Evolutionary conservation across 2,329 filamentous ascomycete genomes (phyloP).

Genomic region (Apiospora malaysiana): DNA sequence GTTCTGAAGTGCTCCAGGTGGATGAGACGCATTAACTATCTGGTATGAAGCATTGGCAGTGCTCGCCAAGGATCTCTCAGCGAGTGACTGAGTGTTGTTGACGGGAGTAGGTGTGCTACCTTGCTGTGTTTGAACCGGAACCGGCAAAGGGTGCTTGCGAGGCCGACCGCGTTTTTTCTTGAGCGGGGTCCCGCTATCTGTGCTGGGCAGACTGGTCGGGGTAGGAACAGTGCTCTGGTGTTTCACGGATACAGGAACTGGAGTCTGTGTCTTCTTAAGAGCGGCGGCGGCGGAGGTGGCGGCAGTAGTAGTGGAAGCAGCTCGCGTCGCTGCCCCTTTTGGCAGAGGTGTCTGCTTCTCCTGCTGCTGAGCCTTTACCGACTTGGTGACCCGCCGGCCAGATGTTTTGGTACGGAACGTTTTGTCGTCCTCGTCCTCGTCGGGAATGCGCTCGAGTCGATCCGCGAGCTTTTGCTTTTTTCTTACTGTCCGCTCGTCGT

Average conservation of each 20-base stretch:
- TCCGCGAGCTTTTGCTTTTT: not conserved
- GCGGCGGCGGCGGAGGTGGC: not conserved
- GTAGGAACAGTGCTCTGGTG: not conserved
- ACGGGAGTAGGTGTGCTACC: not conserved
- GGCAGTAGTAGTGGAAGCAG: not conserved
- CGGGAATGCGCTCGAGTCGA: not conserved
- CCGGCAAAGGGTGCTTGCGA: conserved; percentile 2
- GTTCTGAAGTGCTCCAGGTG: too few relatives aligned
- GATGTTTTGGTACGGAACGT: not conserved
- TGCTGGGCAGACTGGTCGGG: not conserved
- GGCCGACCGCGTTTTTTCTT: not conserved
- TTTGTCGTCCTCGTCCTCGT: not conserved
- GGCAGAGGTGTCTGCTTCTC: not conserved
- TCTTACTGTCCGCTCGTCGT: not conserved
- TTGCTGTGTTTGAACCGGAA: not conserved
- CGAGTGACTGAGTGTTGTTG: not conserved
- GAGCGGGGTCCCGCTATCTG: not conserved
- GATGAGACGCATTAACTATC: too few relatives aligned
- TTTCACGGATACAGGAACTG: not conserved
- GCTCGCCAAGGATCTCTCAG: not conserved
- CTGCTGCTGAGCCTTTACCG: not conserved
- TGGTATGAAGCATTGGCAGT: not conserved
- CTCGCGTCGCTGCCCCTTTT: not conserved
- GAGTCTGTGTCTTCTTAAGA: not conserved
- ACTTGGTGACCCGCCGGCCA: not conserved